These are phyloP conservation scores for Aureobasidium leucospermi DNA, from an alignment of 2,329 filamentous ascomycete genomes.

Conservation along the genomic window DNA sequence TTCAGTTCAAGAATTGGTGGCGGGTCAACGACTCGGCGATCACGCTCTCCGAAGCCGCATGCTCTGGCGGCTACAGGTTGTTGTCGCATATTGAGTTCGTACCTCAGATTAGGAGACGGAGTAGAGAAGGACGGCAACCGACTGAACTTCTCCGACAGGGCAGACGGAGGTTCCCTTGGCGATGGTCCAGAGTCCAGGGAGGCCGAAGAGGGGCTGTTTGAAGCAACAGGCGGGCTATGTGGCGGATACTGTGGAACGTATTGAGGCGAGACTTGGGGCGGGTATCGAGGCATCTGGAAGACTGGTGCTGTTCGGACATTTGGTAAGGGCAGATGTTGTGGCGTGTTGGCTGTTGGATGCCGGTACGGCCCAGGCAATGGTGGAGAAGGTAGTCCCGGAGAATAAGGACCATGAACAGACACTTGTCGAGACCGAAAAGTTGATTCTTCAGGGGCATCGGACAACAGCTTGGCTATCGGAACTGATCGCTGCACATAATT, in stretches of 20 bases:
- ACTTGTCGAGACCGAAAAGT: slow-evolving; percentile 5
- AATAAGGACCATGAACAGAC: not conserved
- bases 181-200: slow-evolving; percentile 22
- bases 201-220: slow-evolving; percentile 17
- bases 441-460: slow-evolving; percentile 8
- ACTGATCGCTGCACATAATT: slow-evolving; percentile 9
- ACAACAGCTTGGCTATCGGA: slow-evolving; percentile 7
- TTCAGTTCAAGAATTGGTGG: slow-evolving; percentile 70
- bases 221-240: slow-evolving; percentile 20
- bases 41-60: slow-evolving; percentile 76
- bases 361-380: slow-evolving; percentile 10
- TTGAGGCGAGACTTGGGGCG: not conserved
- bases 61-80: slow-evolving; percentile 71
- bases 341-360: slow-evolving; percentile 12
- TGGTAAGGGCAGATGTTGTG: slow-evolving; percentile 12
- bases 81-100: slow-evolving; percentile 59
- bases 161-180: slow-evolving; percentile 16
- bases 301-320: slow-evolving; percentile 13
- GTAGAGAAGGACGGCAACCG: slow-evolving; percentile 12
- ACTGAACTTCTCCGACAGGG: slow-evolving; percentile 27
- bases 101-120: slow-evolving; percentile 27
- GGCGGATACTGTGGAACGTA: not conserved
- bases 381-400: not conserved
- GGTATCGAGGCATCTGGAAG: slow-evolving; percentile 12
- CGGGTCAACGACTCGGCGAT: slow-evolving; percentile 74